Evolutionary conservation across 2,329 filamentous ascomycete species (phyloP), one percentile per base, ranked within the genome.

Genomic region (Fragosphaeria purpurea): DNA sequence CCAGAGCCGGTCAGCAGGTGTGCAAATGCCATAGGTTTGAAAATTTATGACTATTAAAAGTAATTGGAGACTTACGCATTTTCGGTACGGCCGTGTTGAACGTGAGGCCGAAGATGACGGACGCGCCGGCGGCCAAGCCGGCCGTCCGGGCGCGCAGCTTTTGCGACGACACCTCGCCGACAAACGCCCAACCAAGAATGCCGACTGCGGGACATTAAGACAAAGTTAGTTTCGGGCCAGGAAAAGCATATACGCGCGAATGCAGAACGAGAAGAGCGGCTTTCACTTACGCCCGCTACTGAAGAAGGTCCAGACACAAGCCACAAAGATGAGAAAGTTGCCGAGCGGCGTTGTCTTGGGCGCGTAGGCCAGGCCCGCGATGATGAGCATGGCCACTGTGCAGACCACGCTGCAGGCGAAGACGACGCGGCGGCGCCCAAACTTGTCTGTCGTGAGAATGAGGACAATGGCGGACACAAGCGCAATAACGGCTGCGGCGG

Each of bases 91-190:
- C 40, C 2, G 54, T 56, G 52, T 57, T 60, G 47, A 60, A 58
- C 1, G 53, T 57, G 30, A 60, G 50, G 5, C 57, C 58, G 34
- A 60, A 54, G 4, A 60, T 33, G 47, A 56, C 55, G n/a, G 58
- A 55, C 10, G 44, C 38, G 11, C 48, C 58, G 5, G 55, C 56
- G 35, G 50, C 58, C 1, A 60, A 41, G 5, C 58, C 58, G 12
- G 57, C 58, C 1, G 58, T 59, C 33, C 53, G 42, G 10, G 56
- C 52, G 30, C 58, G 55, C n/a, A 60, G 56, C 39, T 53, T 51
- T 42, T 60, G 58, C 3, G 57, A 58, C 7, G 57, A 50, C 22
- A 59, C 44, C 41, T 60, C 58, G 39, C 58, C 58, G 37, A 59
- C 48, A 44, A 58, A 59, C 7, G 52, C 55, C 56, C 58, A 59